These are phyloP conservation scores for Alternaria dauci DNA, from an alignment of 2,329 filamentous ascomycete genomes.

Conservation along the genomic window DNA sequence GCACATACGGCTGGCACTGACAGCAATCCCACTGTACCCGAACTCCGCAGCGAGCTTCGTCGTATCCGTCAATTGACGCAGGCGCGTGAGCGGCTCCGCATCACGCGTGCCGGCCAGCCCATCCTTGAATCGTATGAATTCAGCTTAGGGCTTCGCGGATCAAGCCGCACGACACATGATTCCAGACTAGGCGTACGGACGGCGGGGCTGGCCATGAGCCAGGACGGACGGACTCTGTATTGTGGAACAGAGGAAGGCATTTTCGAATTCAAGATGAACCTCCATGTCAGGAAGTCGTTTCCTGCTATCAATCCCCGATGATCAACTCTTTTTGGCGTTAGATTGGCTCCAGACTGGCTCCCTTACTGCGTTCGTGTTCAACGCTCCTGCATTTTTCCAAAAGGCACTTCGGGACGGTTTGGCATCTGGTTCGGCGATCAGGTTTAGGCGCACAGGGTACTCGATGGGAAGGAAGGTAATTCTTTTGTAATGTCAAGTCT, in stretches of 20 bases:
- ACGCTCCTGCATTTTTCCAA: not conserved
- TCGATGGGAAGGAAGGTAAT: slow-evolving; percentile 8
- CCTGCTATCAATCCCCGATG: slow-evolving; percentile 52
- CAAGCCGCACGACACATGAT: slow-evolving; percentile 37
- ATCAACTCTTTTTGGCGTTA: slow-evolving; percentile 9
- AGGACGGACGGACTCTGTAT: slow-evolving; percentile 58
- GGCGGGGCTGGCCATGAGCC: slow-evolving; percentile 59
- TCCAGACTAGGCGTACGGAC: slow-evolving; percentile 54
- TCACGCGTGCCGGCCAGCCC: slow-evolving; percentile 40
- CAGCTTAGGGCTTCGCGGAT: slow-evolving; percentile 34
- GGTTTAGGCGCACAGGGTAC: slow-evolving; percentile 9
- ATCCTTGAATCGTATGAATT: slow-evolving; percentile 36
- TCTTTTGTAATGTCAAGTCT: slow-evolving; percentile 2
- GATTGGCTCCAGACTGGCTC: slow-evolving; percentile 1
- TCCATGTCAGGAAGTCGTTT: slow-evolving; percentile 65
- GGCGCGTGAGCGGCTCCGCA: slow-evolving; percentile 49
- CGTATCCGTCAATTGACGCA: slow-evolving; percentile 49
- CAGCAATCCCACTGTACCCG: slow-evolving; percentile 37
- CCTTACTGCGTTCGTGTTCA: not conserved
- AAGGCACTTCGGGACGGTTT: not conserved
- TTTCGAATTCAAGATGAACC: slow-evolving; percentile 75
- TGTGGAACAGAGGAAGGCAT: slow-evolving; percentile 72
- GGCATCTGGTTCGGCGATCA: slow-evolving; percentile 14
- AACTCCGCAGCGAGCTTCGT: slow-evolving; percentile 45
- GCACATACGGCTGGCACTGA: slow-evolving; percentile 20